Percentiles rank a stretch among this genome's conserved stretches.
Conservation (phyloP, 352 stramenopile genomes). For the Phytophthora citricola region DNA sequence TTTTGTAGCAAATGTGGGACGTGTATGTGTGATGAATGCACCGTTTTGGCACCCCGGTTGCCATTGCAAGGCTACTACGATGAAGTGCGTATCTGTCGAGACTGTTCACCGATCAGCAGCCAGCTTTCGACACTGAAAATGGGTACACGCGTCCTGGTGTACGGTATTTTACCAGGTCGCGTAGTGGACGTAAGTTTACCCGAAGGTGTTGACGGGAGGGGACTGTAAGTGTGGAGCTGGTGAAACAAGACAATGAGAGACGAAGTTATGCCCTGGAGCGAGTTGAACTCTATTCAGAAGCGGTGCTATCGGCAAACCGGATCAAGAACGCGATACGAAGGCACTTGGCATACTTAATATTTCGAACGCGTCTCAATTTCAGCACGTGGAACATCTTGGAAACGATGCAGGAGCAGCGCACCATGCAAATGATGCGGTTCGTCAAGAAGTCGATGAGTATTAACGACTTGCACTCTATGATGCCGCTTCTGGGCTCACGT, state of each 20-base stretch:
- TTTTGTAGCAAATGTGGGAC: conserved; percentile 63
- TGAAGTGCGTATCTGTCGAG: conserved; percentile 69
- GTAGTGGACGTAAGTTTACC: background rate
- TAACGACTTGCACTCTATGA: background rate
- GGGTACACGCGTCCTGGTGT: background rate
- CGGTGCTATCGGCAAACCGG: conserved; percentile 67
- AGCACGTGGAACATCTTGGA: background rate
- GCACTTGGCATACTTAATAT: conserved; percentile 68
- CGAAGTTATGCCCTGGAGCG: conserved; percentile 51
- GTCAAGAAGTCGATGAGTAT: background rate
- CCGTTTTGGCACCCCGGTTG: conserved; percentile 51
- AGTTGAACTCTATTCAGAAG: conserved; percentile 74
- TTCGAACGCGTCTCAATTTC: conserved; percentile 23
- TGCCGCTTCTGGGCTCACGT: background rate
- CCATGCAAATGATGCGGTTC: background rate
- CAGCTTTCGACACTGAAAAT: background rate
- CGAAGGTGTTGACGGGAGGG: background rate
- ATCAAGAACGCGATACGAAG: conserved; percentile 73
- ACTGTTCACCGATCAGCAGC: conserved; percentile 70
- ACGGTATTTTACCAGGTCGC: background rate
- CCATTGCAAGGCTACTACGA: conserved; percentile 80
- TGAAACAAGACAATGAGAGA: conserved; percentile 36
- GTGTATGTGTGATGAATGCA: conserved; percentile 1
- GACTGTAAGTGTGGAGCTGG: conserved; percentile 46
- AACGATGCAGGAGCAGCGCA: background rate